A percentile compares a stretch with the other conserved stretches of the same genome.
These are phyloP conservation scores for Tricholoma matsutake DNA, from an alignment of 768 basidiomycete species.

Conservation along the genomic window DNA sequence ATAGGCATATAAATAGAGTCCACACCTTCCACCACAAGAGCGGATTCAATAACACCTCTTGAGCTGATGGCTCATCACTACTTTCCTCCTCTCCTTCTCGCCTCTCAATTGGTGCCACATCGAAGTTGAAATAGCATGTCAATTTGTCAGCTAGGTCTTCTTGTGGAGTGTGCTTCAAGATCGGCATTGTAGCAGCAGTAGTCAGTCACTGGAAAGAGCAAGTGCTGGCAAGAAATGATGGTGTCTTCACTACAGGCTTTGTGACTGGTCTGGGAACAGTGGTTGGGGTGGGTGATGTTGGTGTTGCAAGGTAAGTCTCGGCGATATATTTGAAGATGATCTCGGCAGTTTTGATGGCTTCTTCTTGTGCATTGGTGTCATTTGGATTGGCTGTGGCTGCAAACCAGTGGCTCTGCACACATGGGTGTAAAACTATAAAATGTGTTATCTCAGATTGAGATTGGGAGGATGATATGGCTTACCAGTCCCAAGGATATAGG, in stretches of 20 bases:
- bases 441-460: neutral
- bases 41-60: too few relatives aligned
- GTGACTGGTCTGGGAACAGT: neutral
- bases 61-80: too few relatives aligned
- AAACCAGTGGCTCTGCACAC: constrained; percentile 1
- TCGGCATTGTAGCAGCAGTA: neutral
- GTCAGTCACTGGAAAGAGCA: neutral
- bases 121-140: neutral
- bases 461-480: constrained; percentile 6
- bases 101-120: constrained; percentile 5
- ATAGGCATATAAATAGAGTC: too few relatives aligned
- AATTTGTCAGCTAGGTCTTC: neutral
- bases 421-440: constrained; percentile 26
- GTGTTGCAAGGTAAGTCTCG: neutral
- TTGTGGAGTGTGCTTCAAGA: neutral
- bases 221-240: neutral
- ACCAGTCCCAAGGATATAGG: constrained; percentile 27
- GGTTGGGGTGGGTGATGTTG: neutral
- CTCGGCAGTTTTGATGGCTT: neutral
- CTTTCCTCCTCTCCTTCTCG: neutral
- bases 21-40: too few relatives aligned
- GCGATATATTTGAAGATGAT: neutral
- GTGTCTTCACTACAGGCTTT: neutral
- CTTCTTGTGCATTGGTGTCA: neutral
- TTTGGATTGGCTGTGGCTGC: neutral